Evolutionary conservation across 2,329 filamentous ascomycete species (phyloP).

Genomic region (Penicillium freii): DNA sequence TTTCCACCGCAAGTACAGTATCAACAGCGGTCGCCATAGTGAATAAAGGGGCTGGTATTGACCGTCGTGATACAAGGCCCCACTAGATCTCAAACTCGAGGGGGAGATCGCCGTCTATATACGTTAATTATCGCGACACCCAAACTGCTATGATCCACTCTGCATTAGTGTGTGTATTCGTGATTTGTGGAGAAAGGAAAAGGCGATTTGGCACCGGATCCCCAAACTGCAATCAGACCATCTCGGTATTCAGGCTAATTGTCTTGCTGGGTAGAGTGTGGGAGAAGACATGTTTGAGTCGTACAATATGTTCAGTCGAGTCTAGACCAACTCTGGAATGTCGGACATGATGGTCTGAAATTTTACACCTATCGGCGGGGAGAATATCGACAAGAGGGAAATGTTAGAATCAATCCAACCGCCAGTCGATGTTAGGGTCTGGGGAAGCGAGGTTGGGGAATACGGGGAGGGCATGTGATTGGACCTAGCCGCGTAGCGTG

Average conservation of each 20-base stretch:
- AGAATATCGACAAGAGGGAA: background rate
- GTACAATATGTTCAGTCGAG: background rate
- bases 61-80: background rate
- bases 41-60: background rate
- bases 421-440: constrained; percentile 5
- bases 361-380: constrained; percentile 20
- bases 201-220: background rate
- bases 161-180: constrained; percentile 4
- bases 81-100: background rate
- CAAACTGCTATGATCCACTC: background rate
- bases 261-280: background rate
- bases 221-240: background rate
- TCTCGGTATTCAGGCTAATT: constrained; percentile 15
- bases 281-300: background rate
- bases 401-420: background rate
- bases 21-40: constrained; percentile 13
- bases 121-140: background rate
- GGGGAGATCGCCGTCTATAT: constrained; percentile 9
- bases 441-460: constrained; percentile 14
- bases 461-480: constrained; percentile 7
- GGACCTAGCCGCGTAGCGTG: background rate
- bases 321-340: constrained; percentile 13
- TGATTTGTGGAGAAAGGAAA: constrained; percentile 12
- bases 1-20: constrained; percentile 23
- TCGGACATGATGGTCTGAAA: background rate